phyloP scores from a whole-genome alignment of 2,329 filamentous ascomycete species.

The Verruconis gallopava region DNA sequence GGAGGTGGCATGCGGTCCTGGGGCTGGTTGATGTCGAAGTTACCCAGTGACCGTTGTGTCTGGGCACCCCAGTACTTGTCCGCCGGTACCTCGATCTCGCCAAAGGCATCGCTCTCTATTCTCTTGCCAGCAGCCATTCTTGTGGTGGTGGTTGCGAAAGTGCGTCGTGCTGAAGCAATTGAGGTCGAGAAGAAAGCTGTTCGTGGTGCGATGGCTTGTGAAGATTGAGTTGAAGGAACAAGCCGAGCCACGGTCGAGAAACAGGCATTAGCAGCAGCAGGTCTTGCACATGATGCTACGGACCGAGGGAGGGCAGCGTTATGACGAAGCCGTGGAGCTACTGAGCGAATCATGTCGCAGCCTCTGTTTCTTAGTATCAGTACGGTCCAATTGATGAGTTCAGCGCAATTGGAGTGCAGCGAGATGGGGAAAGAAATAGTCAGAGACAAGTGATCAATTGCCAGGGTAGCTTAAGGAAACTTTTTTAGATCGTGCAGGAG shows the following conservation, averaged over 20 bases:
- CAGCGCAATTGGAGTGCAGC: too few species aligned
- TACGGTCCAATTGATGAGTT: conserved; percentile 6
- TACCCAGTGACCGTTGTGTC: conserved; percentile 88
- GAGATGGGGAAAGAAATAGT: too few species aligned
- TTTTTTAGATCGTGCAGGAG: too few species aligned
- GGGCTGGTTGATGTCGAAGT: conserved; percentile 99
- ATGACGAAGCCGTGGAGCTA: conserved; percentile 8
- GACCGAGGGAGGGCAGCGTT: conserved; percentile 6
- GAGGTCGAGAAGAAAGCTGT: conserved; percentile 1
- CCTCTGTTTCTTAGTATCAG: neutral
- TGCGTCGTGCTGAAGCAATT: neutral
- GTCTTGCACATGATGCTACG: conserved; percentile 1
- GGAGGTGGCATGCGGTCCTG: conserved; percentile 96
- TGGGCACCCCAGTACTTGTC: conserved; percentile 99
- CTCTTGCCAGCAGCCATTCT: conserved; percentile 40
- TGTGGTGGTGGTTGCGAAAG: conserved; percentile 19
- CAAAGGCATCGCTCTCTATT: conserved; percentile 94
- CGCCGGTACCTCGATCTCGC: conserved; percentile 78
- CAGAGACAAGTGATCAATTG: too few species aligned
- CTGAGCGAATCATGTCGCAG: conserved; percentile 9
- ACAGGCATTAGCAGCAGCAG: conserved; percentile 1
- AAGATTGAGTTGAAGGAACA: neutral
- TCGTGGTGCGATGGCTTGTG: too few species aligned
- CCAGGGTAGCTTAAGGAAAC: too few species aligned
- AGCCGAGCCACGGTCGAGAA: neutral